A percentile compares a stretch with the other conserved stretches of the same genome.
Conservation (phyloP, 164 flowering plant species). For the Aristolochia californica region DNA sequence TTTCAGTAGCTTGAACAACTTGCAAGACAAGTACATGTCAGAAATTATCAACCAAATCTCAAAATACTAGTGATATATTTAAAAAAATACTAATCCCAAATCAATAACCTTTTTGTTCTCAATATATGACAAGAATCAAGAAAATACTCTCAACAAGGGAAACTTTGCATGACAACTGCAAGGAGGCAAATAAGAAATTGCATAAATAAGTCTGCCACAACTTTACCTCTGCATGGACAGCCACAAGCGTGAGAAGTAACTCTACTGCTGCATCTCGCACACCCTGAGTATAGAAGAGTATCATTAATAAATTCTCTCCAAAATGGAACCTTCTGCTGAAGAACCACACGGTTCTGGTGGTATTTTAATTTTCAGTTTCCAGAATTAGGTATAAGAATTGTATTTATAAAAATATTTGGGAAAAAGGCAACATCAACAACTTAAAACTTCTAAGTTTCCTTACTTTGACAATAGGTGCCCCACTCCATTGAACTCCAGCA, state of each 20-base stretch:
- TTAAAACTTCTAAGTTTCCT: slow-evolving; percentile 2
- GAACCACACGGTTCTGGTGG: neutral
- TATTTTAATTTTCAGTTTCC: neutral
- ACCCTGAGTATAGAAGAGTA: slow-evolving; percentile 39
- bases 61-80: no score
- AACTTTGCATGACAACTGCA: neutral
- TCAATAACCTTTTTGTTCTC: no score
- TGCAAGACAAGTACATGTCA: no score
- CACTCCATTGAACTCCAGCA: slow-evolving; percentile 93
- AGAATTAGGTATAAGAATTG: neutral
- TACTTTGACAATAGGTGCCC: slow-evolving; percentile 87
- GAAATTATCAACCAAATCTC: no score
- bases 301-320: neutral
- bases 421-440: neutral
- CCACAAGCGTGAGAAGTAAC: slow-evolving; percentile 75
- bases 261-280: slow-evolving; percentile 95
- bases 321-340: neutral
- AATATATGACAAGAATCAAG: neutral
- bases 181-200: slow-evolving; percentile 4
- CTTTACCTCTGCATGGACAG: slow-evolving; percentile 95
- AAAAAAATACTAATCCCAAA: no score
- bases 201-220: no score
- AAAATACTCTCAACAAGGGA: neutral
- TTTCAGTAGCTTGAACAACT: no score
- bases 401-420: neutral